Base-by-base conservation (phyloP, 306 rosid species). In the Trifolium pratense region DNA sequence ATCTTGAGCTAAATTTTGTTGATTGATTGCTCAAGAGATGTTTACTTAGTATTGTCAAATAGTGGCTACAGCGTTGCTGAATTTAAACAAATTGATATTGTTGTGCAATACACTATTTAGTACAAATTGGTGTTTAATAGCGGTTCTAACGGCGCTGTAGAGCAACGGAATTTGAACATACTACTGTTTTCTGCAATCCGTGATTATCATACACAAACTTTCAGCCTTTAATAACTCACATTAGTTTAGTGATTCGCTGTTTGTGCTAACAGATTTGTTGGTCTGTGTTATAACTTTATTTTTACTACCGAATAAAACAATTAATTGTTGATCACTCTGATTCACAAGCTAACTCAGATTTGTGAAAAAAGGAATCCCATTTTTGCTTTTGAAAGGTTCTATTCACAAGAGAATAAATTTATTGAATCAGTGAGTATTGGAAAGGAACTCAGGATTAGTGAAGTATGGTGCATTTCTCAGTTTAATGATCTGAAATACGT, bases 211-310 rank as follows among this genome's bases (percentile, higher is more conserved):
- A 39, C 26, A 20, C 8, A 8, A 37, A 21, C 23, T 71, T 57
- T 78, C 12, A 25, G 43, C 6, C 42, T 56, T 26, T 58, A 29
- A 14, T 58, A 58, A 26, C 65, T 26, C 20, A 12, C 36, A 23
- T 56, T 56, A 56, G 62, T 57, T 57, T 71, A 8, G 16, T 75
- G 74, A 23, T 62, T 70, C 45, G n/a, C 25, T 82, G 43, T 66
- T 45, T 74, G 74, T 55, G 65, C 21, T 14, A 42, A 69, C 17
- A 9, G 46, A 59, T 10, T 66, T 68, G 32, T 68, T 23, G n/a
- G 74, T 34, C 52, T 60, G 32, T 48, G 25, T 68, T 36, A 36
- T 36, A 36, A 36, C 32, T 36, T 14, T 40, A 13, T 39, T 12
- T 42, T 43, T 13, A 43, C 15, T 31, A 8, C 71, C 2, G 6